A percentile compares a stretch with the other conserved stretches of the same genome.
Evolutionary conservation across 495 filamentous ascomycete species (phyloP).

Genomic region (Pseudoneurospora amorphoporcata): DNA sequence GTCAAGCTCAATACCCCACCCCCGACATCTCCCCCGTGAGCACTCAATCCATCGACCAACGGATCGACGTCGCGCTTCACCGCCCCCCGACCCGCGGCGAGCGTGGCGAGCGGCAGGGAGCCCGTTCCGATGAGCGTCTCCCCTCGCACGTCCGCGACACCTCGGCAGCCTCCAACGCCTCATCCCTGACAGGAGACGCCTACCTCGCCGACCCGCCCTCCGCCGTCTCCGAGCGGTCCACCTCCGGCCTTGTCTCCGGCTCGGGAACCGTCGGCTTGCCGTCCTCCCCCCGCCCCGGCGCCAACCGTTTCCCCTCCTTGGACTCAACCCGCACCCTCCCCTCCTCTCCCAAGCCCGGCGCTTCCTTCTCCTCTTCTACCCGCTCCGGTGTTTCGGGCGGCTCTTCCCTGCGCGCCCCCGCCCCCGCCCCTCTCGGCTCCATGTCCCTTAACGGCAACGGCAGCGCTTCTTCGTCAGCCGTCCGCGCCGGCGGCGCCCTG

Average conservation of each 20-base stretch:
- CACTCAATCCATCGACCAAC: conserved; percentile 38
- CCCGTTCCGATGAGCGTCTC: conserved; percentile 1
- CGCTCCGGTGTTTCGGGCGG: neutral
- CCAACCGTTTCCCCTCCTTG: conserved; percentile 35
- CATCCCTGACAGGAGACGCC: neutral
- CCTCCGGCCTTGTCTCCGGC: conserved; percentile 17
- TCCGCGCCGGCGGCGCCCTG: conserved; percentile 40
- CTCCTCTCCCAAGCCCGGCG: conserved; percentile 31
- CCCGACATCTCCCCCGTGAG: conserved; percentile 39
- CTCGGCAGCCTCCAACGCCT: conserved; percentile 18
- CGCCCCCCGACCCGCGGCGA: conserved; percentile 7
- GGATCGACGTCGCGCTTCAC: conserved; percentile 28
- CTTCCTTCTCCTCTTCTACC: conserved; percentile 4
- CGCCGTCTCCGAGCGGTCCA: conserved; percentile 31
- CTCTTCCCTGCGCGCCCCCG: conserved; percentile 20
- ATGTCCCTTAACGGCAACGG: conserved; percentile 9
- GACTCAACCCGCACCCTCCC: conserved; percentile 24
- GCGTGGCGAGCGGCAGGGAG: neutral
- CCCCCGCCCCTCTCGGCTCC: neutral
- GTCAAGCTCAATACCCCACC: conserved; percentile 26
- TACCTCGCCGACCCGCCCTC: conserved; percentile 30
- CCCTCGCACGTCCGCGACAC: conserved; percentile 24
- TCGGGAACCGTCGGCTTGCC: conserved; percentile 28
- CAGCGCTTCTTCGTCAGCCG: conserved; percentile 12
- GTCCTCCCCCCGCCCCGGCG: conserved; percentile 35